phyloP scores from a whole-genome alignment of 805 yeast species.

The Saccharomycopsis sp. region DNA sequence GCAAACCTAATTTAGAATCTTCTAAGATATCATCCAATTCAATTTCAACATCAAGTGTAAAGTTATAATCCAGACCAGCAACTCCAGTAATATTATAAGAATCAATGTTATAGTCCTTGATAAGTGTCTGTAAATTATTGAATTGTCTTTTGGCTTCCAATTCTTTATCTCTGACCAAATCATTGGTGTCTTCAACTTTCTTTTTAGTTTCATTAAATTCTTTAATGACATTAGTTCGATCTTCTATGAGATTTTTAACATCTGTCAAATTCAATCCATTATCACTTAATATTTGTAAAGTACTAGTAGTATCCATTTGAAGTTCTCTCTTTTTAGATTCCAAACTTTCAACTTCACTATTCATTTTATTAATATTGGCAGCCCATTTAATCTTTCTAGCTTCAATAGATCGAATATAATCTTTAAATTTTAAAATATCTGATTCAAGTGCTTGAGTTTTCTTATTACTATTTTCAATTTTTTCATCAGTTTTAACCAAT shows the following conservation, averaged over 20 bases:
- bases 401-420: slow-evolving; percentile 63
- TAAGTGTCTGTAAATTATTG: slow-evolving; percentile 25
- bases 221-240: slow-evolving; percentile 7
- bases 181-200: slow-evolving; percentile 38
- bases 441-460: slow-evolving; percentile 58
- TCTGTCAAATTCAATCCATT: slow-evolving; percentile 41
- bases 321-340: slow-evolving; percentile 36
- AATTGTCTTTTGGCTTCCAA: slow-evolving; percentile 41
- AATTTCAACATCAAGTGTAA: slow-evolving; percentile 35
- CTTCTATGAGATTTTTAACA: slow-evolving; percentile 17
- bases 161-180: slow-evolving; percentile 41
- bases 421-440: slow-evolving; percentile 63
- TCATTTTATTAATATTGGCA: slow-evolving; percentile 46
- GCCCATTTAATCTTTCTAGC: slow-evolving; percentile 62
- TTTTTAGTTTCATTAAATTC: slow-evolving; percentile 9
- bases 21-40: slow-evolving; percentile 32
- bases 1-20: slow-evolving; percentile 40
- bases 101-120: slow-evolving; percentile 13
- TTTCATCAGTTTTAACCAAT: slow-evolving; percentile 38
- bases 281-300: slow-evolving; percentile 37
- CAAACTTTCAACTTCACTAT: slow-evolving; percentile 43
- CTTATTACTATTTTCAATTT: slow-evolving; percentile 45
- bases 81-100: neutral
- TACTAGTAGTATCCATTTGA: slow-evolving; percentile 35
- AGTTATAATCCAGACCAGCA: slow-evolving; percentile 22